Evolutionary conservation across 1,284 basidiomycete species (phyloP).

Genomic region (Apiotrichum domesticum): DNA sequence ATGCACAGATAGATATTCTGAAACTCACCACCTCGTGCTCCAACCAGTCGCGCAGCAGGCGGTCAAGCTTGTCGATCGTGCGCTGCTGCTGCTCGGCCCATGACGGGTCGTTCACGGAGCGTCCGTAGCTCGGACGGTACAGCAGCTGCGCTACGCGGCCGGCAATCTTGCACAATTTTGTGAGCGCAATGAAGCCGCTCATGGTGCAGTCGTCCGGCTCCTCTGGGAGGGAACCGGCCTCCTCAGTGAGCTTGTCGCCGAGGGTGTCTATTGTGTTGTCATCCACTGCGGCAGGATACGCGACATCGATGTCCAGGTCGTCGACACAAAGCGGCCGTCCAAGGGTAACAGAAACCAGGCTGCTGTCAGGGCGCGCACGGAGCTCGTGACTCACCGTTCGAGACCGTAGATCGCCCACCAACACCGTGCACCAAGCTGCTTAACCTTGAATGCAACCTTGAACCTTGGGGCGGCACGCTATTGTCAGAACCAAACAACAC

Average conservation of each 20-base stretch:
- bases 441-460: conserved; percentile 63
- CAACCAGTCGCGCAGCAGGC: conserved; percentile 70
- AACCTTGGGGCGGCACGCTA: conserved; percentile 75
- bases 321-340: conserved; percentile 54
- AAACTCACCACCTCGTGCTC: conserved; percentile 52
- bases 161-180: conserved; percentile 70
- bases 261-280: conserved; percentile 61
- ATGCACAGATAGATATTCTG: background rate
- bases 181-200: conserved; percentile 69
- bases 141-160: conserved; percentile 57
- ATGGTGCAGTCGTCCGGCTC: conserved; percentile 49
- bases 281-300: conserved; percentile 70
- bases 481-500: background rate
- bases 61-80: conserved; percentile 68
- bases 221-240: conserved; percentile 51
- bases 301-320: conserved; percentile 50
- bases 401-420: conserved; percentile 87
- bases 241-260: conserved; percentile 15
- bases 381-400: conserved; percentile 48
- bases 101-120: conserved; percentile 55
- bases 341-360: conserved; percentile 79
- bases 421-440: conserved; percentile 77
- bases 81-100: conserved; percentile 64
- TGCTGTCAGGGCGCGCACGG: conserved; percentile 23
- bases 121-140: conserved; percentile 37